A percentile compares a stretch with the other conserved stretches of the same genome.
Evolutionary conservation across 2,329 filamentous ascomycete genomes (phyloP).

Genomic region (Xylaria sp.): DNA sequence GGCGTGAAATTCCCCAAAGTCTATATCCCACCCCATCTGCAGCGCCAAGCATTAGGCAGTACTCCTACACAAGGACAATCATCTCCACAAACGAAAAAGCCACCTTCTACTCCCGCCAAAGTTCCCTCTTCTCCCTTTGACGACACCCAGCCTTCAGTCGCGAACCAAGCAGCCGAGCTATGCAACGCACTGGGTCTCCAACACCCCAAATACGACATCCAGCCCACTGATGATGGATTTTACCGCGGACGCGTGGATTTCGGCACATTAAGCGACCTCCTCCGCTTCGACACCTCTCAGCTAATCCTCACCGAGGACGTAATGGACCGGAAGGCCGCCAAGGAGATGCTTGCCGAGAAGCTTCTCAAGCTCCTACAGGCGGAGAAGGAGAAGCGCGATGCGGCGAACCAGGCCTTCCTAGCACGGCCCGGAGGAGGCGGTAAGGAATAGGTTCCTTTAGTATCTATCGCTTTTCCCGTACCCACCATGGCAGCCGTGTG

Average conservation of each 20-base stretch:
- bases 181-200: slow-evolving; percentile 51
- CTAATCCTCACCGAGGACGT: slow-evolving; percentile 44
- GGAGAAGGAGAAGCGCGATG: slow-evolving; percentile 39
- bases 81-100: slow-evolving; percentile 32
- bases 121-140: slow-evolving; percentile 40
- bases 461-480: not conserved
- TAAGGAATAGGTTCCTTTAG: not conserved
- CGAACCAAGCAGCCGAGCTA: slow-evolving; percentile 49
- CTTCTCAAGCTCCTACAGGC: slow-evolving; percentile 53
- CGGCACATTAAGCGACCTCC: slow-evolving; percentile 20
- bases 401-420: slow-evolving; percentile 11
- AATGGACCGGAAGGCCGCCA: slow-evolving; percentile 52
- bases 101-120: slow-evolving; percentile 33
- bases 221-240: slow-evolving; percentile 42
- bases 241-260: slow-evolving; percentile 53
- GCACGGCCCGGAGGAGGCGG: not conserved
- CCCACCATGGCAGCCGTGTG: not conserved
- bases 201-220: slow-evolving; percentile 52
- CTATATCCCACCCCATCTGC: not conserved
- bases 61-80: not conserved
- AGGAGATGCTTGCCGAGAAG: slow-evolving; percentile 54
- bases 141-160: slow-evolving; percentile 37
- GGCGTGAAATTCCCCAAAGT: slow-evolving; percentile 32
- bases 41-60: slow-evolving; percentile 33
- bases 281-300: slow-evolving; percentile 28